Evolutionary conservation across 164 flowering plant species (phyloP).

Genomic region (Vitis labrusca): DNA sequence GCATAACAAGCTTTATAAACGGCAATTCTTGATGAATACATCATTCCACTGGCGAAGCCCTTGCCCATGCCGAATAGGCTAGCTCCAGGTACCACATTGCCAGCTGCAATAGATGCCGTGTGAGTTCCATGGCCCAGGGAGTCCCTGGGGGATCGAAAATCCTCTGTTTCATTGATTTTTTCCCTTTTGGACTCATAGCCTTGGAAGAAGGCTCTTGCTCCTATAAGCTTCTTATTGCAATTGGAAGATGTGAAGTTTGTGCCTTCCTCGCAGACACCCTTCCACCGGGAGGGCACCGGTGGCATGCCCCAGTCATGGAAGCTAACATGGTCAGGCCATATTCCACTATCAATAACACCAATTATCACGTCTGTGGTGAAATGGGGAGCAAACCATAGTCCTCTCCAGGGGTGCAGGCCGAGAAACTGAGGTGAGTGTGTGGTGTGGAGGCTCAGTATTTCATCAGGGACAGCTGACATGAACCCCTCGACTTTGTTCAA

Average conservation of each 20-base stretch:
- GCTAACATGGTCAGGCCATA: conserved; percentile 79
- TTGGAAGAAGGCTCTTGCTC: conserved; percentile 52
- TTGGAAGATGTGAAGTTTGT: conserved; percentile 39
- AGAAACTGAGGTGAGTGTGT: conserved; percentile 75
- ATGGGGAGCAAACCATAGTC: conserved; percentile 49
- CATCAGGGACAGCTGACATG: conserved; percentile 53
- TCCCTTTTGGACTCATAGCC: conserved; percentile 50
- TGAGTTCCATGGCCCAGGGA: conserved; percentile 80
- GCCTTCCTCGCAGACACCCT: conserved; percentile 62
- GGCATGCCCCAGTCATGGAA: conserved; percentile 48
- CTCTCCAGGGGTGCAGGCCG: conserved; percentile 52
- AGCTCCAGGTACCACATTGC: conserved; percentile 46
- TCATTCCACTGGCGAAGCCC: conserved; percentile 71
- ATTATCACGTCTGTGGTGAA: conserved; percentile 57
- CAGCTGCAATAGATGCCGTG: conserved; percentile 80
- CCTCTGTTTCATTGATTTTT: conserved; percentile 42
- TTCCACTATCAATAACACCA: conserved; percentile 74
- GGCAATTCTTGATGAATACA: conserved; percentile 58
- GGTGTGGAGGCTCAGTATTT: conserved; percentile 57
- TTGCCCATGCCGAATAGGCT: conserved; percentile 57
- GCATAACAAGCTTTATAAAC: conserved; percentile 69
- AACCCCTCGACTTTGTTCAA: conserved; percentile 48
- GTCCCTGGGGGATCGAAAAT: conserved; percentile 61
- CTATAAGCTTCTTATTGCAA: conserved; percentile 64
- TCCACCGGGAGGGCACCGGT: conserved; percentile 62